phyloP scores from a whole-genome alignment of 495 filamentous ascomycete species.

The Sordaria brevicollis region DNA sequence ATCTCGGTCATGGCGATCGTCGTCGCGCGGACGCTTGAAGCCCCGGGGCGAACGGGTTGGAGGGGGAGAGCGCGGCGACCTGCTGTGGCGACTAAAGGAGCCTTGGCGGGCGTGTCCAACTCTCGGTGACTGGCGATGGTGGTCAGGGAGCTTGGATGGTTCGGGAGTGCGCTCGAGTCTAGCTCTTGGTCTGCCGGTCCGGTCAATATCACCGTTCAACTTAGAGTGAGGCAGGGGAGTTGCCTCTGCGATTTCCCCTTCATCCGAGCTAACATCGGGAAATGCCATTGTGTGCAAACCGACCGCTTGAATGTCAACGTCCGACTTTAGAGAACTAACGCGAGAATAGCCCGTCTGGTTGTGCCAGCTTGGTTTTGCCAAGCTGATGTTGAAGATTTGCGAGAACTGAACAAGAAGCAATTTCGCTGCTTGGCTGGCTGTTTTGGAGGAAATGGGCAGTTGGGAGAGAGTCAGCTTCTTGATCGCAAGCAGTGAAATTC shows the following conservation, averaged over 20 bases:
- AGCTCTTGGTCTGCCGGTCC: constrained; percentile 57
- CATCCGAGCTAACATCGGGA: constrained; percentile 50
- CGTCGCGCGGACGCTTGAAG: constrained; percentile 59
- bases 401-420: neutral
- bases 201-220: constrained; percentile 51
- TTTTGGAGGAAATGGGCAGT: neutral
- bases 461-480: neutral
- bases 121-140: constrained; percentile 29
- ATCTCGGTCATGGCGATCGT: constrained; percentile 46
- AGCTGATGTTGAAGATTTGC: neutral
- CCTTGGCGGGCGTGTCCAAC: neutral
- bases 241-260: constrained; percentile 84
- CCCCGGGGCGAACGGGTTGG: constrained; percentile 34
- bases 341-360: neutral
- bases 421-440: neutral
- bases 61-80: neutral
- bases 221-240: constrained; percentile 43
- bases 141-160: constrained; percentile 64
- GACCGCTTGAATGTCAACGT: constrained; percentile 4
- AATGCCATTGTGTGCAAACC: constrained; percentile 29
- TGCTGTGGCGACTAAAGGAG: neutral
- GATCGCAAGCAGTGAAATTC: neutral
- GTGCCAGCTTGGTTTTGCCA: neutral
- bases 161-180: constrained; percentile 65
- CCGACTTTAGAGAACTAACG: neutral